Percentiles rank a stretch among this genome's conserved stretches.
These are phyloP conservation scores for Penicillium corylophilum DNA, from an alignment of 2,329 filamentous ascomycete species.

Conservation along the genomic window DNA sequence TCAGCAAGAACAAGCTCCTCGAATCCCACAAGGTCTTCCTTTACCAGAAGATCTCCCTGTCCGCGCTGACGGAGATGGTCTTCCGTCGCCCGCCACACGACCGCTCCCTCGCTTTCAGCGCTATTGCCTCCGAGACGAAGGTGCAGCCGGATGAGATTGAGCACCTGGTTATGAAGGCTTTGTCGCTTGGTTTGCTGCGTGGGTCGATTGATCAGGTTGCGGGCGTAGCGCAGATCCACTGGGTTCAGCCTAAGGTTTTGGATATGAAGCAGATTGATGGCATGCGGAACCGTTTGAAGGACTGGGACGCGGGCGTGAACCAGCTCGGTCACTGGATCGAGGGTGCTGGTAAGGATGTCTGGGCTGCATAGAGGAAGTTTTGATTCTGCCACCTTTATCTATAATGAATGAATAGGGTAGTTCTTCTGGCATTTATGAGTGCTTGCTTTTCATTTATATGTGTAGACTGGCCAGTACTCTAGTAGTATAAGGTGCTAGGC, in stretches of 20 bases:
- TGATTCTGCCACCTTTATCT: slow-evolving; percentile 13
- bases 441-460: not conserved
- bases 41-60: slow-evolving; percentile 97
- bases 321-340: slow-evolving; percentile 97
- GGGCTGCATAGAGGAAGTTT: slow-evolving; percentile 66
- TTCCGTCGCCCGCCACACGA: slow-evolving; percentile 95
- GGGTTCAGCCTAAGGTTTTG: slow-evolving; percentile 97
- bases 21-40: slow-evolving; percentile 78
- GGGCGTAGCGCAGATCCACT: slow-evolving; percentile 90
- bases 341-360: slow-evolving; percentile 87
- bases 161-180: slow-evolving; percentile 98
- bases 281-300: slow-evolving; percentile 82
- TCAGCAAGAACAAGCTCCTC: slow-evolving; percentile 76
- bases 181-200: slow-evolving; percentile 83
- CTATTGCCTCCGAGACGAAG: slow-evolving; percentile 89
- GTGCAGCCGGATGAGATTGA: slow-evolving; percentile 90
- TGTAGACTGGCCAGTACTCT: not conserved
- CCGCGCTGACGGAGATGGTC: slow-evolving; percentile 90
- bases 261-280: slow-evolving; percentile 93
- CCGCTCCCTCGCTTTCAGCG: slow-evolving; percentile 86
- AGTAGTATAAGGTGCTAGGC: not conserved
- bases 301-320: slow-evolving; percentile 97
- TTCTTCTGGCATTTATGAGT: slow-evolving; percentile 7
- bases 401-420: slow-evolving; percentile 25
- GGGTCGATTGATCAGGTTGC: slow-evolving; percentile 97